Base-by-base conservation (phyloP, 805 yeast species). In the Yarrowia hollandica region DNA sequence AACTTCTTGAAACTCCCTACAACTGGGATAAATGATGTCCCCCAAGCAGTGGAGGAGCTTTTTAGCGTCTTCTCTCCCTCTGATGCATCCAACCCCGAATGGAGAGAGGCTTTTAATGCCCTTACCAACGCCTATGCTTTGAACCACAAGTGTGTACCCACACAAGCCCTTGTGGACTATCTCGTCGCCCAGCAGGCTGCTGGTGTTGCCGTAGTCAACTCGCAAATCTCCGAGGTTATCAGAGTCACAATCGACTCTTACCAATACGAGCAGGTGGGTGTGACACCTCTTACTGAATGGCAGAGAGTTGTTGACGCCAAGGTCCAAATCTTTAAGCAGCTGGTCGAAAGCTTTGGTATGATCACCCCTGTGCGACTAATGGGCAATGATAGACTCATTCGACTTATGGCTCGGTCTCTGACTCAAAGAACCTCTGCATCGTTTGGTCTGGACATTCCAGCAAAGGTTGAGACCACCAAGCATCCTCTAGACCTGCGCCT, bases 131-230 rank as follows among this genome's bases (percentile, higher is more conserved):
- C 55, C 16, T 22, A 33, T 12, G 22, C 10, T 1, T 22, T 31
- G 14, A 48, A 48, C 55, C 22, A 33, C 39, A 23, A 60, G 8
- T 59, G 55, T 11, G 69, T 68, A 25, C 66, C 73, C 0, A 60
- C 65, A 11, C 42, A 61, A 11, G 23, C 48, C 15, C 41, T 73
- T 4, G 60, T 69, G 10, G 64, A 64, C 25, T 69, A 63, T 26
- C 62, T 71, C 7, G 60, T 63, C 14, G 31, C 55, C 9, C 74
- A 72, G 59, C 73, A 66, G 34, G 68, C 68, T 0, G 57, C 67
- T 8, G 77, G 77, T 1, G 41, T 59, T 6, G 62, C 64, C 0
- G 62, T 71, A 5, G 65, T 63, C 19, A 35, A 50, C 12, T 63
- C 63, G 35, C 76, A 73, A 30, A 50, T 73, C 9, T 66, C 63